Evolutionary conservation across 1,139 yeast species (phyloP), one percentile per base, ranked within the genome.

Genomic region (Geotrichum histeridarum): DNA sequence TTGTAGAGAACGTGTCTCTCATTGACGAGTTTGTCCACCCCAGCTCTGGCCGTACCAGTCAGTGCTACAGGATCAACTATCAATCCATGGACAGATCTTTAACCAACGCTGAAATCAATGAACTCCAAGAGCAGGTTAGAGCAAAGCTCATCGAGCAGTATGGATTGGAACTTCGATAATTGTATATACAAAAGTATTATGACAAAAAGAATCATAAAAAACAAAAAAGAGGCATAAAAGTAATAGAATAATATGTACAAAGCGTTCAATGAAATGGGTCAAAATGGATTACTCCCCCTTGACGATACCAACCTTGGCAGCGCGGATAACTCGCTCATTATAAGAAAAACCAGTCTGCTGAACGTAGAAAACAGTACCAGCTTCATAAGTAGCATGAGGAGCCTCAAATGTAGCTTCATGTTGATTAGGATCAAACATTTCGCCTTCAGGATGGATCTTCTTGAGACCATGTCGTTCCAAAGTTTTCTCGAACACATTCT

Each of bases 281-380:
- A 41, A 22, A 27, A 11, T 2, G 3, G 15, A 12, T 51, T 51
- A 51, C 44, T 53, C 56, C 27, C 68, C 82, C 75, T 86, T 87
- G 62, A 90, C 97, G 67, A 91, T 82, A 64, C 98, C 97, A 63
- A 91, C 98, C 77, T 91, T 91, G 59, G 98, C 96, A 42, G 98
- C 96, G 73, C 98, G 83, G 68, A 91, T 79, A 46, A 90, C 96
- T 70, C 97, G 81, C 63, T 86, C 82, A 72, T 90, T 90, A 67
- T 89, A 79, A 57, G 86, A 81, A 75, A 84, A 91, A 49, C 98
- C 98, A 30, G 85, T 80, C 73, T 87, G 96, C 74, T 91, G 96
- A 54, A 90, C 96, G 66, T 82, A 90, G 82, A 90, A 87, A 55
- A 91, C 88, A 38, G 96, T 86, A 57, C 96, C 96, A 39, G 97